Percentiles rank a stretch among this genome's conserved stretches.
These are phyloP conservation scores for Penicillium argentinense DNA, from an alignment of 495 filamentous ascomycete genomes.

Conservation along the genomic window DNA sequence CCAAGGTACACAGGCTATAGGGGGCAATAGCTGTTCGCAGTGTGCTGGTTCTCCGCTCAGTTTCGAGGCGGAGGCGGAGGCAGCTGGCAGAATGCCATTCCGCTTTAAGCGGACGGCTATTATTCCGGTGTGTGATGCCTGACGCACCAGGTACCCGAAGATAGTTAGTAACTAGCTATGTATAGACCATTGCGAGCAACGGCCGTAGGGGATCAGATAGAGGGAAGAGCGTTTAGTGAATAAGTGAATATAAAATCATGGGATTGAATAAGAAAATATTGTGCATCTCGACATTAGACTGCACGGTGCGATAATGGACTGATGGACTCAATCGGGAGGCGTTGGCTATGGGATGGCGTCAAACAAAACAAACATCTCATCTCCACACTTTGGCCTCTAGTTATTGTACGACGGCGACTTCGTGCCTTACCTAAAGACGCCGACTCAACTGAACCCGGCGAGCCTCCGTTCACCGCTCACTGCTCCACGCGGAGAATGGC, in stretches of 20 bases:
- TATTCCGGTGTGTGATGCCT: slow-evolving; percentile 4
- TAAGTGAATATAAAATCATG: too few species aligned
- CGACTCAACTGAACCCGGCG: too few species aligned
- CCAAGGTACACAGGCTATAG: not conserved
- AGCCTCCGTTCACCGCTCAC: slow-evolving; percentile 6
- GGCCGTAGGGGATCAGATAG: too few species aligned
- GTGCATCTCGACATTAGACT: not conserved
- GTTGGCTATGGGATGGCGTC: not conserved
- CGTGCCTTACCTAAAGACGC: too few species aligned
- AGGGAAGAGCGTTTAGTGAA: too few species aligned
- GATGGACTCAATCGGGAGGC: not conserved
- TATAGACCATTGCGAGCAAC: too few species aligned
- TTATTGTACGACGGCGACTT: too few species aligned
- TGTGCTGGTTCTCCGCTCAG: not conserved
- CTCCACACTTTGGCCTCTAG: too few species aligned
- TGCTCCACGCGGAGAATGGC: slow-evolving; percentile 21
- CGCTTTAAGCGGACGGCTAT: slow-evolving; percentile 13
- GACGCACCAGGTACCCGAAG: not conserved
- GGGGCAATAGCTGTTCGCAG: not conserved
- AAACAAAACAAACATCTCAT: not conserved
- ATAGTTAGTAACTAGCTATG: too few species aligned
- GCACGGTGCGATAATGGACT: not conserved
- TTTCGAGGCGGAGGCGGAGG: slow-evolving; percentile 1
- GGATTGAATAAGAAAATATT: too few species aligned
- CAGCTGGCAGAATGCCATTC: slow-evolving; percentile 3